Base-by-base conservation (phyloP, 129 eudicot species). In the Mikania micrantha region DNA sequence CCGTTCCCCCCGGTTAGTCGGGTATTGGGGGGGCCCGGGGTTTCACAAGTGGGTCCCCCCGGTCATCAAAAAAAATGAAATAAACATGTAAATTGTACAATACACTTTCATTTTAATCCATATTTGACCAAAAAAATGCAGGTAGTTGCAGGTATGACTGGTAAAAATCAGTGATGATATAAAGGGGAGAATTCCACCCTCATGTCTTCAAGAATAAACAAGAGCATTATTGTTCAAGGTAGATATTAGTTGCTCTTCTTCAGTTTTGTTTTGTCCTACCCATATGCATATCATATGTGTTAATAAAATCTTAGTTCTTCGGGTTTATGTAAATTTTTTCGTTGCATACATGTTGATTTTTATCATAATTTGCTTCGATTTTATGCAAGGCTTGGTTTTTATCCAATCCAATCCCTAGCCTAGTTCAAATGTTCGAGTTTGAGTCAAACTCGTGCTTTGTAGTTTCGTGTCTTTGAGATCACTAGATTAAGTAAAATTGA, bases 141-240 rank as follows among this genome's bases (percentile, higher is more conserved):
- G 87, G 92, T 85, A 50, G 81, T 85, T 77, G 81, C 85, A 61
- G 88, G 92, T 29, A 75, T 85, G 81, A 86, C 82, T 3, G 86
- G 88, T 72, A 82, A 86, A 72, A 83, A 75, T 49, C 62, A 81
- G 67, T 75, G 75, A 52, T 58, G 52, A 54, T 61, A 35, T 15
- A 32, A 54, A 63, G 49, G 72, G 62, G 72, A 70, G 59, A 31
- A 10, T 74, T 39, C 8, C 15, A 74, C 65, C 47, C 76, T 60
- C 35, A 32, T 71, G 47, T 60, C 60, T 60, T 59, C 38, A 16
- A 34, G 4, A 44, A 71, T 44, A 45, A 45, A 41, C 58, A 64
- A 64, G 34, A 36, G 39, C 60, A 28, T 39, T 34, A 66, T 65
- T 65, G 42, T 40, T 65, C 60, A 41, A 74, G 59, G 78, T 74